Base-by-base conservation (phyloP, 176 grass and related monocot genomes). In the Aegilops bicornis region DNA sequence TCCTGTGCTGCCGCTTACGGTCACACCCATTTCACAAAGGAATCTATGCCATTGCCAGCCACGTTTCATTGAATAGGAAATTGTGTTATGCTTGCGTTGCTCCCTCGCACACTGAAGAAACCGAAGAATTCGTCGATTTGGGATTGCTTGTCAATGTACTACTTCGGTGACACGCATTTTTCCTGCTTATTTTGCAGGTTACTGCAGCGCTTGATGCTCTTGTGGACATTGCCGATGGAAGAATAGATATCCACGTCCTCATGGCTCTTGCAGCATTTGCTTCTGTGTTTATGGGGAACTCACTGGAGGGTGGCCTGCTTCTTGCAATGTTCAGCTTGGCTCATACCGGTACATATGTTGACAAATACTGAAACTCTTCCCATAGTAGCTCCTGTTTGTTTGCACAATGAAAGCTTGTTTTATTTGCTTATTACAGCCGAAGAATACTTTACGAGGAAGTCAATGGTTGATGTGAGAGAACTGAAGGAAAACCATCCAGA, bases 181-280 rank as follows among this genome's bases (percentile, higher is more conserved):
- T 83, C 31, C 8, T 77, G 15, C 31, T 69, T 77, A 59, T 70
- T 60, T 87, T 80, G 27, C 84, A 98, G 96, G 91, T 98, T 84
- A 95, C 96, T 22, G 84, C 93, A 78, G 93, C 96, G 29, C 91
- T 98, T 87, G 96, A 98, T 91, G 96, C 96, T 84, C 84, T 92
- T 91, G 81, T 98, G 80, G 90, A 89, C 89, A 95, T 98, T 82
- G 93, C 93, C 1, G 85, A 83, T 71, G 93, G 96, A 73, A 98
- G 85, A 91, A 95, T 98, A 84, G 94, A 98, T 83, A 98, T 98
- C 79, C 96, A 98, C 86, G 96, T 98, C 27, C 90, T 98, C 39
- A 98, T 98, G 96, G 93, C 96, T 76, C 88, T 98, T 81, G 96
- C 96, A 87, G 96, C 96, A 63, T 98, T 98, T 92, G 93, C 93